Conservation (phyloP, 176 grass and related monocot genomes). For the Oryza glumipatula region DNA sequence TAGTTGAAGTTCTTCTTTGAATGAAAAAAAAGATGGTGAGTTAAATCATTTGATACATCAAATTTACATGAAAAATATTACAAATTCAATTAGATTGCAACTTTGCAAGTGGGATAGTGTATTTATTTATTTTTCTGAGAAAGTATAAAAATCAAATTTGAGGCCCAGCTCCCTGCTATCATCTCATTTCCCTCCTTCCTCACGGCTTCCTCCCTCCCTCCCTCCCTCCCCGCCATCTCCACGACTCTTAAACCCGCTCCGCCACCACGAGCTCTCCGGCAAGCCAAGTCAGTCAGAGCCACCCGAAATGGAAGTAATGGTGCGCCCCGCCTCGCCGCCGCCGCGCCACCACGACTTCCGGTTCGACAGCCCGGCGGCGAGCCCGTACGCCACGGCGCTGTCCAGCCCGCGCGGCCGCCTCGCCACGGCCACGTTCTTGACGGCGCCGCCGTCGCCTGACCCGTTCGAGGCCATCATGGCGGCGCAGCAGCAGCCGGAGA, state of each 20-base stretch:
- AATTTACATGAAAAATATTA: not conserved
- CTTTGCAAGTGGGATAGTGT: not conserved
- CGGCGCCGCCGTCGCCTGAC: slow-evolving; percentile 48
- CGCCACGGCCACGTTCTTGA: slow-evolving; percentile 32
- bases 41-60: not conserved
- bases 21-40: too few species aligned
- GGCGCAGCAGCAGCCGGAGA: slow-evolving; percentile 18
- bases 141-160: slow-evolving; percentile 2
- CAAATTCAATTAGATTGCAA: not conserved
- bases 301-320: slow-evolving; percentile 41
- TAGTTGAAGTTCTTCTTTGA: too few species aligned
- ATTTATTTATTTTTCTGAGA: not conserved
- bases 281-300: slow-evolving; percentile 12
- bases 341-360: slow-evolving; percentile 15
- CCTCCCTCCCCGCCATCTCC: slow-evolving; percentile 25
- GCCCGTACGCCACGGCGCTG: slow-evolving; percentile 51
- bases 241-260: slow-evolving; percentile 35
- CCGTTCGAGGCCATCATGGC: slow-evolving; percentile 43
- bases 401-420: slow-evolving; percentile 39
- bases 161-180: not conserved
- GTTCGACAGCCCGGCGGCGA: slow-evolving; percentile 32
- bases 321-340: slow-evolving; percentile 26
- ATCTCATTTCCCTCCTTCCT: slow-evolving; percentile 37
- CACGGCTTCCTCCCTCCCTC: slow-evolving; percentile 44
- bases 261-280: not conserved